These are phyloP conservation scores for Ascodesmis nigricans DNA, from an alignment of 495 filamentous ascomycete genomes.

Conservation along the genomic window DNA sequence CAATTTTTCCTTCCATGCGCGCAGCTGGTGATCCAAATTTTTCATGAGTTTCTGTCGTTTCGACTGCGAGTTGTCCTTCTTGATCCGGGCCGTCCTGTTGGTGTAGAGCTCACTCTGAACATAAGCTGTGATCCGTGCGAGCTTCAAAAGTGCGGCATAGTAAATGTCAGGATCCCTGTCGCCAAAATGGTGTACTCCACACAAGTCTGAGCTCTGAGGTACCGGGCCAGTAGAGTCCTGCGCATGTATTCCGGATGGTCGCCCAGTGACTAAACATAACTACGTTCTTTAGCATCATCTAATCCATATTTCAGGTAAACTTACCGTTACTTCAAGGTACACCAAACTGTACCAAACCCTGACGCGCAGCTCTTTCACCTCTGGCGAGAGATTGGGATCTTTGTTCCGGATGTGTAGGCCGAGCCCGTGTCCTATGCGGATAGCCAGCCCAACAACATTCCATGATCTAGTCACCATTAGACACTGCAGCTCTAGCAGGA, in stretches of 20 bases:
- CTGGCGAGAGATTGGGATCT: background rate
- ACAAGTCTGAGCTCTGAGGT: slow-evolving; percentile 4
- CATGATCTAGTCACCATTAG: slow-evolving; percentile 8
- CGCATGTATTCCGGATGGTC: slow-evolving; percentile 12
- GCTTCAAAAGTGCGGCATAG: slow-evolving; percentile 5
- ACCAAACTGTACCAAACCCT: slow-evolving; percentile 15
- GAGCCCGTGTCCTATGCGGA: slow-evolving; percentile 14
- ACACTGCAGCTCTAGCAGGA: background rate
- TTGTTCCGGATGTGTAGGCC: slow-evolving; percentile 13
- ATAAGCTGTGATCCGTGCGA: slow-evolving; percentile 8
- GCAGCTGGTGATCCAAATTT: slow-evolving; percentile 4
- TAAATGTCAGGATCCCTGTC: slow-evolving; percentile 7
- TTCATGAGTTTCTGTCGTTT: background rate
- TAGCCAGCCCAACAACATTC: slow-evolving; percentile 18
- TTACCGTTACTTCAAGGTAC: slow-evolving; percentile 12
- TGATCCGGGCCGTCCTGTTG: slow-evolving; percentile 3
- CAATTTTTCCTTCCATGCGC: slow-evolving; percentile 1
- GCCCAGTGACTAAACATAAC: slow-evolving; percentile 14
- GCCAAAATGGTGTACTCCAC: slow-evolving; percentile 1
- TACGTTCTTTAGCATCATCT: no score
- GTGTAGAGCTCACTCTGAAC: slow-evolving; percentile 12
- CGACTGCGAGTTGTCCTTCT: slow-evolving; percentile 5
- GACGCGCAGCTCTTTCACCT: slow-evolving; percentile 10
- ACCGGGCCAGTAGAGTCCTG: slow-evolving; percentile 7
- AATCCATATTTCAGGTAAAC: no score